These are phyloP conservation scores for Cynanchum wilfordii DNA, from an alignment of 257 asterid genomes.

Conservation along the genomic window DNA sequence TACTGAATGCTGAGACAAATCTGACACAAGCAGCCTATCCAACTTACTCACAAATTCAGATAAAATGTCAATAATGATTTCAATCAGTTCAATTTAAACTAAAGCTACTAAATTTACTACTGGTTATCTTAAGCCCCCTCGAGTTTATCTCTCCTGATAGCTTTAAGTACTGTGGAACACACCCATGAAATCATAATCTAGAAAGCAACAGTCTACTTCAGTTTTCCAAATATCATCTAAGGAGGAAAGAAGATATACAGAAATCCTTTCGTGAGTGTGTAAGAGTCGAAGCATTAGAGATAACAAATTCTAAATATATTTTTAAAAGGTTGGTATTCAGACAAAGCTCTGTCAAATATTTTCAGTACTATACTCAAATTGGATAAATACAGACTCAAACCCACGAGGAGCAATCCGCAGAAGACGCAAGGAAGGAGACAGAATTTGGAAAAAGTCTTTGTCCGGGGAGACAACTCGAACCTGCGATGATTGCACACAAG, in stretches of 20 bases:
- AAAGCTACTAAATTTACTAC: background rate
- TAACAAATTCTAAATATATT: background rate
- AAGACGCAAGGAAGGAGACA: conserved; percentile 93
- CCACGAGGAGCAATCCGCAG: conserved; percentile 98
- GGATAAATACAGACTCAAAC: conserved; percentile 54
- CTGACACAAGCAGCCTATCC: background rate
- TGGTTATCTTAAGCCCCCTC: background rate
- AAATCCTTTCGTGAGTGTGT: background rate
- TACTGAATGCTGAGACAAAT: background rate
- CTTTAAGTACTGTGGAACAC: background rate
- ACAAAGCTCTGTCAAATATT: background rate
- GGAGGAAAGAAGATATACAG: background rate
- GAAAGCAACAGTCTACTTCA: background rate
- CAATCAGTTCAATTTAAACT: background rate
- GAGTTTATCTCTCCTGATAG: background rate
- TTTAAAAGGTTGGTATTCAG: background rate
- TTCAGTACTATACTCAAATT: background rate
- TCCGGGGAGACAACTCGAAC: conserved; percentile 99
- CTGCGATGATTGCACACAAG: conserved; percentile 40
- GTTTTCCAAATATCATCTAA: background rate
- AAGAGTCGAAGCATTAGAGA: background rate
- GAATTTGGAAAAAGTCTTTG: conserved; percentile 93
- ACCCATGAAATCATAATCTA: background rate
- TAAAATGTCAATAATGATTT: background rate
- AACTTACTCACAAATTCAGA: background rate